Percentiles rank a stretch among this genome's conserved stretches.
Conservation (phyloP, 73 alveolate species). For the Paramecium sonneborni region DNA sequence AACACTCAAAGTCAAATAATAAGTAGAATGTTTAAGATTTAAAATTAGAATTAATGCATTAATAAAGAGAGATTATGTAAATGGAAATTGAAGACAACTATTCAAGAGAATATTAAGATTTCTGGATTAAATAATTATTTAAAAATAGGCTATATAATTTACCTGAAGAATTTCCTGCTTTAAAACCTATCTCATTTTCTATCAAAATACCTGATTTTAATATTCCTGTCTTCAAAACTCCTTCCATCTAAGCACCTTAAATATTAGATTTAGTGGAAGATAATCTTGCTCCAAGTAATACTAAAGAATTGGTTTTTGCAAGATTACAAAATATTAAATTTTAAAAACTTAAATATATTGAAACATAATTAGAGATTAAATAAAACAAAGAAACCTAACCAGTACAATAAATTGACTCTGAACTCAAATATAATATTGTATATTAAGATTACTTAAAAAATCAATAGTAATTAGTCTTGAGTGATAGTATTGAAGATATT, state of each 20-base stretch:
- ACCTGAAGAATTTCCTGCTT: constrained; percentile 1
- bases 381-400: neutral
- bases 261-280: neutral
- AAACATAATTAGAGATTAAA: neutral
- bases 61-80: constrained; percentile 22
- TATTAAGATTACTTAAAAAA: constrained; percentile 11
- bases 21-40: neutral
- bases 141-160: neutral
- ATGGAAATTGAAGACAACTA: constrained; percentile 32
- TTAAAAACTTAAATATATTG: neutral
- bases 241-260: neutral
- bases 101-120: neutral
- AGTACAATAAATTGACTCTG: neutral
- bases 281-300: constrained; percentile 35
- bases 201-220: neutral
- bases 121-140: neutral
- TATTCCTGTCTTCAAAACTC: neutral
- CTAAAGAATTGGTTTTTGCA: neutral
- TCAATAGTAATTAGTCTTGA: neutral
- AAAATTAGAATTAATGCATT: neutral
- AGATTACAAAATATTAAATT: neutral
- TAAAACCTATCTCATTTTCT: neutral
- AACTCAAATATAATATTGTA: neutral
- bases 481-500: neutral
- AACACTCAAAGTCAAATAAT: neutral